Conservation (phyloP, 2,329 filamentous ascomycete species). For the Tolypocladium amazonense region DNA sequence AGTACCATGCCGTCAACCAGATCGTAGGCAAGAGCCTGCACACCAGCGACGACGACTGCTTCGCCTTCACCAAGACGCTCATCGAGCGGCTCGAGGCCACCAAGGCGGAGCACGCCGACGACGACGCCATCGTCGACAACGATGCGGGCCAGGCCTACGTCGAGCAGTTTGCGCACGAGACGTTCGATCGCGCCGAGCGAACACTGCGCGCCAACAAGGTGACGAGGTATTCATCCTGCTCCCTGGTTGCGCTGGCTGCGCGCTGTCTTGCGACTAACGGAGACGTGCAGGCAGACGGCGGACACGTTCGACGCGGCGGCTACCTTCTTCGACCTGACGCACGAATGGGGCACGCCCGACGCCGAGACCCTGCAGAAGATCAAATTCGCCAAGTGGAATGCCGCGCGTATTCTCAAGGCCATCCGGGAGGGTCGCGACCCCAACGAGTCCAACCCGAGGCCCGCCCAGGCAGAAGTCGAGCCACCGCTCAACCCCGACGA, state of each 20-base stretch:
- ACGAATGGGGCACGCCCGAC: constrained; percentile 71
- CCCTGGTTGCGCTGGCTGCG: neutral
- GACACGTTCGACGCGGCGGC: constrained; percentile 89
- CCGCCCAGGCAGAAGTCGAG: constrained; percentile 27
- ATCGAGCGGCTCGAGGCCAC: constrained; percentile 79
- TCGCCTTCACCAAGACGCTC: constrained; percentile 67
- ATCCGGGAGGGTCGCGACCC: constrained; percentile 86
- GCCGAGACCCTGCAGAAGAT: constrained; percentile 73
- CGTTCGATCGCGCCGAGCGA: constrained; percentile 74
- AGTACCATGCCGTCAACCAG: constrained; percentile 88
- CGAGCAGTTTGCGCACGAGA: constrained; percentile 86
- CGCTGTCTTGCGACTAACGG: neutral
- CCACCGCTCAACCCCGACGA: constrained; percentile 51
- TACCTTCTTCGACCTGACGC: constrained; percentile 81
- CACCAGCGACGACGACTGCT: constrained; percentile 64
- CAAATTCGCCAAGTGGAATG: constrained; percentile 96
- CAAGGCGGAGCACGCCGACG: constrained; percentile 52
- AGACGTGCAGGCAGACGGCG: constrained; percentile 61
- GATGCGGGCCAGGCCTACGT: constrained; percentile 81
- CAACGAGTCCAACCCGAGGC: constrained; percentile 76
- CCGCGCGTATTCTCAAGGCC: constrained; percentile 79
- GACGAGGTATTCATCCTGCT: constrained; percentile 48
- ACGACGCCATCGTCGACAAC: constrained; percentile 81
- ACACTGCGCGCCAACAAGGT: constrained; percentile 75
- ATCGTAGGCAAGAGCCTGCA: constrained; percentile 77